These are phyloP conservation scores for Populus pruinosa DNA, from an alignment of 345 rosid species.

Conservation along the genomic window DNA sequence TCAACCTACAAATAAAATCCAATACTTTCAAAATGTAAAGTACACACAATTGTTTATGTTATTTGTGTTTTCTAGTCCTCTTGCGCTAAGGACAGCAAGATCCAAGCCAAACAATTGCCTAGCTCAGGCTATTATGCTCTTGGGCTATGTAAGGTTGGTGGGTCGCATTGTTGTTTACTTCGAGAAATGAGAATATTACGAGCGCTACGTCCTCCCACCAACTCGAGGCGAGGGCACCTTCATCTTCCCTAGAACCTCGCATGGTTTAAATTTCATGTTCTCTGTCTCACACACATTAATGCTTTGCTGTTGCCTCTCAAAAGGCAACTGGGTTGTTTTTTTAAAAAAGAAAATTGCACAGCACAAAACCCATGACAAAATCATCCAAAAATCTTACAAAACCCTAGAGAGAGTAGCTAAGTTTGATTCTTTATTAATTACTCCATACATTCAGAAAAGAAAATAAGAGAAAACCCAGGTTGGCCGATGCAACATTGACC, in stretches of 20 bases:
- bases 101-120: constrained; percentile 21
- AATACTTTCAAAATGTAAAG: no score
- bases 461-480: neutral
- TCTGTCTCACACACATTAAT: neutral
- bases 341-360: neutral
- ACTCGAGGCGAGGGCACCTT: neutral
- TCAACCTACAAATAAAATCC: no score
- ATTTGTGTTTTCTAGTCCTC: neutral
- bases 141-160: constrained; percentile 11
- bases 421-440: constrained; percentile 16
- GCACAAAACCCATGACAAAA: constrained; percentile 18
- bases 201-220: neutral
- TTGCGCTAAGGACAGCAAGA: constrained; percentile 16
- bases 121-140: constrained; percentile 12
- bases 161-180: constrained; percentile 18
- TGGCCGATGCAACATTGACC: constrained; percentile 19
- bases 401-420: constrained; percentile 7
- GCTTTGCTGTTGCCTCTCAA: neutral
- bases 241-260: neutral
- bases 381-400: constrained; percentile 17
- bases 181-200: neutral
- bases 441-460: neutral
- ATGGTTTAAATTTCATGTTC: neutral
- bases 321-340: neutral
- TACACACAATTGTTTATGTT: neutral